A percentile compares a stretch with the other conserved stretches of the same genome.
phyloP scores from a whole-genome alignment of 208 protist genomes.

The Leishmania lainsoni region DNA sequence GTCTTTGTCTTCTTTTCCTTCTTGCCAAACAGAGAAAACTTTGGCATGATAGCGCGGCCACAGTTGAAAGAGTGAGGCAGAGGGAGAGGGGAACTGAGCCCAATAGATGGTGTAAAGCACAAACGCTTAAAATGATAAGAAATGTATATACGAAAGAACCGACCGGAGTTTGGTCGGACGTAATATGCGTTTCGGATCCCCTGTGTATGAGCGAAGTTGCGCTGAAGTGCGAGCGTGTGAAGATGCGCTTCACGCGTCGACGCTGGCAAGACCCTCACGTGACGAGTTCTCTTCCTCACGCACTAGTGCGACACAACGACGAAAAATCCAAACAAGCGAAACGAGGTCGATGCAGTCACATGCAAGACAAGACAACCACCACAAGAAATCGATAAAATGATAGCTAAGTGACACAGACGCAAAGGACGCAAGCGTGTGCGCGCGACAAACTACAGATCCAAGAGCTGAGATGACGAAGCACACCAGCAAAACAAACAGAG shows the following conservation, averaged over 20 bases:
- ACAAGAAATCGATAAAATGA: background rate
- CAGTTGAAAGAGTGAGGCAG: background rate
- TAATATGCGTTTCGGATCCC: constrained; percentile 9
- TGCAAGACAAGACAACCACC: constrained; percentile 1
- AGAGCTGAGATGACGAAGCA: background rate
- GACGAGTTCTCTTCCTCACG: background rate
- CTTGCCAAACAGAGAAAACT: constrained; percentile 44
- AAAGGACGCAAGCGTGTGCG: background rate
- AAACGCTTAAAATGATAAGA: background rate
- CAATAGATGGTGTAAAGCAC: background rate
- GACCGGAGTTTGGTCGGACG: background rate
- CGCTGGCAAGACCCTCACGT: background rate
- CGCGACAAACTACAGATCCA: background rate
- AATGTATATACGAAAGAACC: background rate
- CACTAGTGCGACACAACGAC: background rate
- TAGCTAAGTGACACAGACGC: background rate
- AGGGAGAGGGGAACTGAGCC: background rate
- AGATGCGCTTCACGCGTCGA: background rate
- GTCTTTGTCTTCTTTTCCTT: constrained; percentile 50
- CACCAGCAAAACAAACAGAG: constrained; percentile 5
- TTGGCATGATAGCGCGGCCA: constrained; percentile 22
- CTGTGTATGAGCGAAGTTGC: background rate
- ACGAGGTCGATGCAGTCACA: background rate
- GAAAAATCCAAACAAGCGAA: background rate
- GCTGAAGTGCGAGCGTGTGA: background rate